Conservation (phyloP, 441 rosid species). For the Theobroma grandiflorum region DNA sequence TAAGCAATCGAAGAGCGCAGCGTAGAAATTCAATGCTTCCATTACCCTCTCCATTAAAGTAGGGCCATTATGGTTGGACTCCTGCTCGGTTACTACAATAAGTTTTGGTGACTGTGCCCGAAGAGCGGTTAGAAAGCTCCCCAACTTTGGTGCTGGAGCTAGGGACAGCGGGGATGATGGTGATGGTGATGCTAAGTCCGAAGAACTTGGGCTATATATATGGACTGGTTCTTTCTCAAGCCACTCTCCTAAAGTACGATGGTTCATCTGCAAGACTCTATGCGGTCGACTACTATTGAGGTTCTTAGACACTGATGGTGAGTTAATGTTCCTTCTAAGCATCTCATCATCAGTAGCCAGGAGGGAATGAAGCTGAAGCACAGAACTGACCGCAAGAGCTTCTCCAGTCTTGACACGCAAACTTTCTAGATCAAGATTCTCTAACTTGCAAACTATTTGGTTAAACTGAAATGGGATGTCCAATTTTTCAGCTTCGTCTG, state of each 20-base stretch:
- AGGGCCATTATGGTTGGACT: conserved; percentile 75
- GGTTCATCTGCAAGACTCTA: conserved; percentile 49
- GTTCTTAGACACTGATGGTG: conserved; percentile 47
- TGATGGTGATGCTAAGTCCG: conserved; percentile 49
- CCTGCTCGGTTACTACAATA: conserved; percentile 92
- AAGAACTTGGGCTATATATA: conserved; percentile 45
- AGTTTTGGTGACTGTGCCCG: conserved; percentile 84
- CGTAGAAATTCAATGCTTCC: conserved; percentile 83
- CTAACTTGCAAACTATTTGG: conserved; percentile 63
- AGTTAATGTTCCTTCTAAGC: conserved; percentile 33
- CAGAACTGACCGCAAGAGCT: conserved; percentile 75
- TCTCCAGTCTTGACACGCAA: conserved; percentile 75
- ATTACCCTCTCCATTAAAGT: conserved; percentile 77
- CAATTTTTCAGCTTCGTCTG: conserved; percentile 73
- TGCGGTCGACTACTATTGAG: conserved; percentile 39
- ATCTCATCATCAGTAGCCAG: conserved; percentile 62
- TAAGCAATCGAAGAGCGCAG: conserved; percentile 90
- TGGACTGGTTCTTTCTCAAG: conserved; percentile 60
- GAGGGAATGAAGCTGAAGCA: conserved; percentile 69
- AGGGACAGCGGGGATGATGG: conserved; percentile 48
- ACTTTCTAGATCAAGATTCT: conserved; percentile 57
- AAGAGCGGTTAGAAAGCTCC: conserved; percentile 66
- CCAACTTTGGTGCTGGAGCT: conserved; percentile 61
- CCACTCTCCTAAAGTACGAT: conserved; percentile 66
- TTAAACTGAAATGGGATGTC: conserved; percentile 74